Conservation (phyloP, 768 basidiomycete genomes). For the Obba rivulosa region DNA sequence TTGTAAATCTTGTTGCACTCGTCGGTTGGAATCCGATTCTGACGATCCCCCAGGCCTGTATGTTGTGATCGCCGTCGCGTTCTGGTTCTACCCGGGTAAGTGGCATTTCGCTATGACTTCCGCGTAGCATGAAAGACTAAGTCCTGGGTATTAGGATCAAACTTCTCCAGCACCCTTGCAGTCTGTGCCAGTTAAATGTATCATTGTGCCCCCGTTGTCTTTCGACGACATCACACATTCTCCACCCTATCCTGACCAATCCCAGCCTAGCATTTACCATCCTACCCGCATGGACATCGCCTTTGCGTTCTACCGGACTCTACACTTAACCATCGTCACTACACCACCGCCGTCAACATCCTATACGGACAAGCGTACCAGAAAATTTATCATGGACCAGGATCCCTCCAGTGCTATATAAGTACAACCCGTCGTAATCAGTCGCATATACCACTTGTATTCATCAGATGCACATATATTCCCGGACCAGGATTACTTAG, state of each 20-base stretch:
- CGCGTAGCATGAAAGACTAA: conserved; percentile 16
- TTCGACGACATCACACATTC: no score
- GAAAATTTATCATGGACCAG: no score
- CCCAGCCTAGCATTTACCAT: neutral
- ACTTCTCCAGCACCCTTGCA: conserved; percentile 26
- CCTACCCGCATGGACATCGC: neutral
- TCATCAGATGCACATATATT: no score
- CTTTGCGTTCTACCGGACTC: neutral
- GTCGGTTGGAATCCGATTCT: conserved; percentile 1
- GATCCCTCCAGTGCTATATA: no score
- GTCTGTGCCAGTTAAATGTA: conserved; percentile 8
- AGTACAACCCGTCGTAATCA: no score
- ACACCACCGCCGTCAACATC: no score
- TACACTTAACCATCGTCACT: no score
- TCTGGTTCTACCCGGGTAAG: conserved; percentile 49
- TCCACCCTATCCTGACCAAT: neutral
- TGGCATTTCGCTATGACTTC: neutral
- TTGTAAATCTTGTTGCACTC: conserved; percentile 31
- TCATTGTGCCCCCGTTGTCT: no score
- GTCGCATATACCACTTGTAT: no score
- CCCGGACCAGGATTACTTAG: neutral
- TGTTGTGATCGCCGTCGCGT: conserved; percentile 48
- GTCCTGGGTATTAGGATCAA: conserved; percentile 31
- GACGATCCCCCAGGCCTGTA: conserved; percentile 37
- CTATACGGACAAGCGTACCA: no score